These are phyloP conservation scores for Aureobasidium sp. DNA, from an alignment of 2,329 filamentous ascomycete species.

Conservation along the genomic window DNA sequence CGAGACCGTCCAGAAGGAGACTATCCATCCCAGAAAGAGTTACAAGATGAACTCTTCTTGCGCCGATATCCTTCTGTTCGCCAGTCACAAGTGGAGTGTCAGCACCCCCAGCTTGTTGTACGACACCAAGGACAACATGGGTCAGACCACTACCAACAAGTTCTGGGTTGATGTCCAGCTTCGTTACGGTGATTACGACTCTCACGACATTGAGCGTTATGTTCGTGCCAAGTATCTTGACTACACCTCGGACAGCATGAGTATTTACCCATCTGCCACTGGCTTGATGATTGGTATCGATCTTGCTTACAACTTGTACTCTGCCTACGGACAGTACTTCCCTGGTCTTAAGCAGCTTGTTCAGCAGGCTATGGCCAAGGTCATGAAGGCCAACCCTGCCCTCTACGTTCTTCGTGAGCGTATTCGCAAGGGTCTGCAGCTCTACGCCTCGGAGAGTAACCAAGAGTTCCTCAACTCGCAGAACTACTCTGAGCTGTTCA, in stretches of 20 bases:
- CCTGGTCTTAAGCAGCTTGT: slow-evolving; percentile 90
- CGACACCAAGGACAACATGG: slow-evolving; percentile 93
- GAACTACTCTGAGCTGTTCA: slow-evolving; percentile 98
- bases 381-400: slow-evolving; percentile 99
- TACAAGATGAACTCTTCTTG: slow-evolving; percentile 99
- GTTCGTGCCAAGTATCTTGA: slow-evolving; percentile 97
- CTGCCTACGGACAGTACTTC: slow-evolving; percentile 97
- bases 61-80: slow-evolving; percentile 92
- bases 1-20: slow-evolving; percentile 97
- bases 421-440: slow-evolving; percentile 94
- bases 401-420: slow-evolving; percentile 94
- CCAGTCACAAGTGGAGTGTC: slow-evolving; percentile 98
- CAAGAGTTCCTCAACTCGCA: slow-evolving; percentile 99
- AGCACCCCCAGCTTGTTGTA: slow-evolving; percentile 87
- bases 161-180: slow-evolving; percentile 99
- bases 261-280: slow-evolving; percentile 94
- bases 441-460: slow-evolving; percentile 97
- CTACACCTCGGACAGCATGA: slow-evolving; percentile 98
- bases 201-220: slow-evolving; percentile 96
- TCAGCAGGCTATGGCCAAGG: slow-evolving; percentile 98
- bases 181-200: slow-evolving; percentile 96
- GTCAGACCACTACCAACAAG: slow-evolving; percentile 92
- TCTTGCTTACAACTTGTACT: slow-evolving; percentile 96
- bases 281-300: slow-evolving; percentile 98
- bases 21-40: slow-evolving; percentile 96